Base-by-base conservation (phyloP, 2,329 filamentous ascomycete species). In the Colletotrichum sp. region DNA sequence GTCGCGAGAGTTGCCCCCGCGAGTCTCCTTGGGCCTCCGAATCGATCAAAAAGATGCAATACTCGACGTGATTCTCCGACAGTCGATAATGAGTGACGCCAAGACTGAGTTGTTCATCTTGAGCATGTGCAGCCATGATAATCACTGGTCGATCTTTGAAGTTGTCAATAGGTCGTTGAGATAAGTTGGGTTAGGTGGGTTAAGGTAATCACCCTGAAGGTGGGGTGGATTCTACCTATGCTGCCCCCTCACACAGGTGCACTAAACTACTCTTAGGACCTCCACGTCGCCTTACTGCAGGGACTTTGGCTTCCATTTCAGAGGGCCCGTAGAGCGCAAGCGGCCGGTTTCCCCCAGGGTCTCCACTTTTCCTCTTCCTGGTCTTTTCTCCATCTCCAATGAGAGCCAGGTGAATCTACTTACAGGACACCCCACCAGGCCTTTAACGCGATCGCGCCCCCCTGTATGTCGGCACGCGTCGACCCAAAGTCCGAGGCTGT, bases 61-160 rank as follows among this genome's bases (percentile, higher is more conserved):
- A 98, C 83, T 98, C 95, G 69, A 98, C 92, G 77, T 92, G 94
- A 83, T 98, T 96, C 66, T 98, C 96, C 0, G 95, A 92, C 1
- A 98, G 87, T 74, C 89, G 68, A 25, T 60, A 74, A 13, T 63
- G 39, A 30, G 36, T 44, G 39, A 22, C 7, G n/a, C 11, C 67
- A 22, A 28, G 39, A 25, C 16, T 12, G 63, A 11, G 27, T 32
- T 52, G 36, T 52, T n/a, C 25, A n/a, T 48, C 63, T 15, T 52
- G 36, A 28, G 16, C 19, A 52, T 15, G 16, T 52, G 22, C 27
- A 30, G 36, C 39, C 61, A 64, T 66, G 25, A n/a, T 52, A 13
- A 22, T 52, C n/a, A 52, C 12, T 52, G n/a, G 44, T 19, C n/a
- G 44, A 52, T 52, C n/a, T 22, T 25, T 52, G 44, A 22, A 25